phyloP scores from a whole-genome alignment of 2,329 filamentous ascomycete species.

The Fusarium domesticum region DNA sequence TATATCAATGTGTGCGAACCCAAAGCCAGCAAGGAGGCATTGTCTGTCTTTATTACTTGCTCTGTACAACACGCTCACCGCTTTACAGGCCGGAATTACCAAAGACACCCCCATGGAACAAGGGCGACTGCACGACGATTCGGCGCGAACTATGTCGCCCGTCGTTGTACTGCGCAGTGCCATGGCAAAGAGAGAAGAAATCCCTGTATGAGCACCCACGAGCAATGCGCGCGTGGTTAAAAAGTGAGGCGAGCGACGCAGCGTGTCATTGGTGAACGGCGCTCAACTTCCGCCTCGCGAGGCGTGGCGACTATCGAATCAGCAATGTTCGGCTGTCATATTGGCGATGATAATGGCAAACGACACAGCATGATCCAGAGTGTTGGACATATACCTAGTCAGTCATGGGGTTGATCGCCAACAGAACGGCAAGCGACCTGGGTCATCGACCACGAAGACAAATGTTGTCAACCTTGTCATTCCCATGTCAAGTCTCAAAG shows the following conservation, averaged over 20 bases:
- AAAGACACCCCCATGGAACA: conserved; percentile 22
- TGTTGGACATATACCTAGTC: too few species aligned
- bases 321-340: conserved; percentile 20
- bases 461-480: too few species aligned
- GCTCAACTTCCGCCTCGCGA: conserved; percentile 27
- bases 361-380: too few species aligned
- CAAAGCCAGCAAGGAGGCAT: conserved; percentile 15
- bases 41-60: conserved; percentile 17
- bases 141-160: conserved; percentile 22
- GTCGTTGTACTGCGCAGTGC: conserved; percentile 23
- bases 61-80: conserved; percentile 29
- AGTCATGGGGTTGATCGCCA: too few species aligned
- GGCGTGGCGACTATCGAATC: conserved; percentile 29
- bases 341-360: not conserved
- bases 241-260: conserved; percentile 32
- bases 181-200: conserved; percentile 12
- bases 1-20: conserved; percentile 27
- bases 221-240: conserved; percentile 14
- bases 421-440: too few species aligned
- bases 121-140: conserved; percentile 18
- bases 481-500: too few species aligned
- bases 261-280: conserved; percentile 27
- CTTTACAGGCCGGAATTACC: conserved; percentile 21
- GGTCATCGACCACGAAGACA: too few species aligned
- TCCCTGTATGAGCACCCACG: conserved; percentile 26